phyloP scores from a whole-genome alignment of 2,329 filamentous ascomycete genomes.

The Chaetomiaceae sp. region DNA sequence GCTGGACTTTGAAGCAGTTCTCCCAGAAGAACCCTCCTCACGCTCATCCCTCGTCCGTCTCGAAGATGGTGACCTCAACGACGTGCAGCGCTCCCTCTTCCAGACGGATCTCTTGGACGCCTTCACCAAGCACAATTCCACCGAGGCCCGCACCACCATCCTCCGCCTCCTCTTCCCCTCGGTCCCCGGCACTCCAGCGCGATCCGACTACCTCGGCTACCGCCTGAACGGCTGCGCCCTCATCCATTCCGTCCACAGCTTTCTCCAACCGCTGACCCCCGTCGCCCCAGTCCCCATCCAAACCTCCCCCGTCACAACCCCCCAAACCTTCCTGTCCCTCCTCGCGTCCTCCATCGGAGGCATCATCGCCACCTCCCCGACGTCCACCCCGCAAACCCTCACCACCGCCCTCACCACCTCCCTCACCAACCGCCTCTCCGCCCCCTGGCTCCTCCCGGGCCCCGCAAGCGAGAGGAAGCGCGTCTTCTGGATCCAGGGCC shows the following conservation, averaged over 20 bases:
- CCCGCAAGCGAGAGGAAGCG: not conserved
- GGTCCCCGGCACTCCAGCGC: slow-evolving; percentile 5
- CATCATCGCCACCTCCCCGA: not conserved
- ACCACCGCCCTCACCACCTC: not conserved
- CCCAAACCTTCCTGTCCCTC: too few species aligned
- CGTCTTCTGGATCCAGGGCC: slow-evolving; percentile 20
- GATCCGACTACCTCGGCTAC: slow-evolving; percentile 13
- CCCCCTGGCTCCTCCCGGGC: not conserved
- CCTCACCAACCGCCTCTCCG: slow-evolving; percentile 2
- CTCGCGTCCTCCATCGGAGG: not conserved
- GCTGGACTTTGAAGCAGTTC: not conserved
- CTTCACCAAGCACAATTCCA: not conserved
- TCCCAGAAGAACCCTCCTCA: not conserved
- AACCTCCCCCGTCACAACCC: not conserved
- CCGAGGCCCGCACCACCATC: not conserved
- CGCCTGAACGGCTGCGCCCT: slow-evolving; percentile 9
- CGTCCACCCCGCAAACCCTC: not conserved
- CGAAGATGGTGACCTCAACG: not conserved
- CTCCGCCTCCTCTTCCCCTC: slow-evolving; percentile 11
- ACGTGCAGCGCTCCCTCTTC: not conserved
- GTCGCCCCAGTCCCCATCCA: not conserved
- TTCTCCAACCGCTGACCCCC: slow-evolving; percentile 10
- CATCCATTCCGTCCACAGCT: slow-evolving; percentile 2
- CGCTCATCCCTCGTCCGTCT: not conserved
- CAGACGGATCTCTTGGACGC: not conserved